Conservation (phyloP, 2,329 filamentous ascomycete genomes). For the Apiospora marii region DNA sequence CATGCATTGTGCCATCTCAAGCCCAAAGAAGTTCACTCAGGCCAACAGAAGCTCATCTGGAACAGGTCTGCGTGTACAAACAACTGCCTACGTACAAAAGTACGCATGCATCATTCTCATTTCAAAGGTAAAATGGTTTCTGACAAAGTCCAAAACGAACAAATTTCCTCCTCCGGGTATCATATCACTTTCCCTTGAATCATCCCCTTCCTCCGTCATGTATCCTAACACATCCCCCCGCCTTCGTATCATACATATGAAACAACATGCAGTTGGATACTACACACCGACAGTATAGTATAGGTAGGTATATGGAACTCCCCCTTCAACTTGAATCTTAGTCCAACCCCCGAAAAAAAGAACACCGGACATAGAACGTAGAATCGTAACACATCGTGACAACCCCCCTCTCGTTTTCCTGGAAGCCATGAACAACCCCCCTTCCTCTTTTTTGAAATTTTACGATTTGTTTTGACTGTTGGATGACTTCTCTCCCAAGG, state of each 20-base stretch:
- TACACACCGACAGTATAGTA: neutral
- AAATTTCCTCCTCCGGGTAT: constrained; percentile 11
- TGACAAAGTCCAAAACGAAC: neutral
- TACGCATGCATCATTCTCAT: neutral
- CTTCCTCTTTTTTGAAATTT: neutral
- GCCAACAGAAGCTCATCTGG: neutral
- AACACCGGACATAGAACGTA: neutral
- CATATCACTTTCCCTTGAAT: neutral
- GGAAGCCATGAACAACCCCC: neutral
- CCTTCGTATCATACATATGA: neutral
- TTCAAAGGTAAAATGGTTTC: no score
- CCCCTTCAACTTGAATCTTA: neutral
- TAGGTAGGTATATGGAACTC: no score
- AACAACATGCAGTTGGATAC: neutral
- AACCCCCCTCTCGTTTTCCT: neutral
- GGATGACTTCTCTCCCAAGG: neutral
- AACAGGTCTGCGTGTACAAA: neutral
- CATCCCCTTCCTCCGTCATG: neutral
- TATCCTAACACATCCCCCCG: neutral
- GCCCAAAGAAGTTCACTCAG: neutral
- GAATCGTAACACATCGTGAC: constrained; percentile 2
- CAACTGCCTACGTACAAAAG: neutral
- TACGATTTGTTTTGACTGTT: neutral
- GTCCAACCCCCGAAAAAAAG: neutral
- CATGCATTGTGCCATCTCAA: neutral